Evolutionary conservation across 768 basidiomycete genomes (phyloP).

Genomic region (Pisolithus tinctorius): DNA sequence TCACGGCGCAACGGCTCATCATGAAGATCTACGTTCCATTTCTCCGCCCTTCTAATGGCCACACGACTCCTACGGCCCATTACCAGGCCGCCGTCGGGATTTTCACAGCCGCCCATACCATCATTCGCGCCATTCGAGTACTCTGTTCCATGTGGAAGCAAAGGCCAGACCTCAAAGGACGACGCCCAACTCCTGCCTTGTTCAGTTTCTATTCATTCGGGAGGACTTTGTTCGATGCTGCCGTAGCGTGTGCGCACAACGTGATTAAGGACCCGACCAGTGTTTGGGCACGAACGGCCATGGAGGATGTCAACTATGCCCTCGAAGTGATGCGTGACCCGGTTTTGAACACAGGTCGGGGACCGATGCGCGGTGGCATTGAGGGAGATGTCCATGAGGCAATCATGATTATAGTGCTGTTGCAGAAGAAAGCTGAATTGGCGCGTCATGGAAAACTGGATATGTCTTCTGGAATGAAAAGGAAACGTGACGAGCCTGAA

Average conservation of each 20-base stretch:
- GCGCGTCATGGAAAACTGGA: constrained; percentile 15
- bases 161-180: constrained; percentile 25
- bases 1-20: constrained; percentile 54
- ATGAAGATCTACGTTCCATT: constrained; percentile 67
- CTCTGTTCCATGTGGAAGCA: constrained; percentile 37
- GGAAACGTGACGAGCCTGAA: constrained; percentile 38
- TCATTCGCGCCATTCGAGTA: constrained; percentile 46
- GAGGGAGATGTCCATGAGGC: constrained; percentile 32
- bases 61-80: constrained; percentile 25
- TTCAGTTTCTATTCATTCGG: constrained; percentile 56
- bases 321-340: constrained; percentile 38
- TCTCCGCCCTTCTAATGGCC: constrained; percentile 32
- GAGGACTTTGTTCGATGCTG: constrained; percentile 59
- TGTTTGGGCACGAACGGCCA: constrained; percentile 41
- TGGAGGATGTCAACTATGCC: constrained; percentile 39
- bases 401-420: constrained; percentile 32
- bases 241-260: constrained; percentile 57
- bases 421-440: constrained; percentile 35
- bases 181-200: constrained; percentile 34
- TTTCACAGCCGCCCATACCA: constrained; percentile 58
- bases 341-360: constrained; percentile 24
- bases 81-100: constrained; percentile 52
- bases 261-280: constrained; percentile 46
- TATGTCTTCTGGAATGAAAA: constrained; percentile 30
- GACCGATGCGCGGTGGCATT: constrained; percentile 26